Percentiles rank a stretch among this genome's conserved stretches.
Evolutionary conservation across 1,284 basidiomycete genomes (phyloP).

Genomic region (Pseudozyma sp.): DNA sequence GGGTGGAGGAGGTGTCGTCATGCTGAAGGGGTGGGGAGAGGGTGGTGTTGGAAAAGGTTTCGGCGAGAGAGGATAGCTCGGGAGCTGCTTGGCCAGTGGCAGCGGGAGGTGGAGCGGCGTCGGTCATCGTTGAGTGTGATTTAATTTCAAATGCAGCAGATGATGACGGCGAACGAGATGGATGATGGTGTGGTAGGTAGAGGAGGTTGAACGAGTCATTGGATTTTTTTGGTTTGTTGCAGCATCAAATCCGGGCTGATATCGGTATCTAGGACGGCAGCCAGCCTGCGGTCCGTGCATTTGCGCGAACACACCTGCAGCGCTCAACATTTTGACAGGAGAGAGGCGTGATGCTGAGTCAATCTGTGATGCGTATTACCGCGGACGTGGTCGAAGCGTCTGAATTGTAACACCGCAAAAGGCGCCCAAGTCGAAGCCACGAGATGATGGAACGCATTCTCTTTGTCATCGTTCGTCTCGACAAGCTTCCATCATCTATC

Average conservation of each 20-base stretch:
- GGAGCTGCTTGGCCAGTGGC: slow-evolving; percentile 12
- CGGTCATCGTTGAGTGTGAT: slow-evolving; percentile 1
- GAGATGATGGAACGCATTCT: too few relatives aligned
- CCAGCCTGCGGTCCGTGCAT: too few relatives aligned
- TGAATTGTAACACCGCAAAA: too few relatives aligned
- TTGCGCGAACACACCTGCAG: too few relatives aligned
- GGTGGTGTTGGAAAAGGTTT: slow-evolving; percentile 10
- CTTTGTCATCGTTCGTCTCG: neutral
- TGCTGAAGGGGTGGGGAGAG: slow-evolving; percentile 6
- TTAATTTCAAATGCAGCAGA: neutral
- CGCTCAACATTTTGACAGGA: neutral
- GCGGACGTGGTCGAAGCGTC: too few relatives aligned
- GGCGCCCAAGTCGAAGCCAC: neutral
- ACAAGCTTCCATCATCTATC: neutral
- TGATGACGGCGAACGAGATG: neutral
- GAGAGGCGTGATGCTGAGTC: neutral
- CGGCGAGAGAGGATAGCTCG: slow-evolving; percentile 13
- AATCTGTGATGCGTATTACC: neutral
- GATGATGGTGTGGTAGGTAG: neutral
- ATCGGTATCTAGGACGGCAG: too few relatives aligned
- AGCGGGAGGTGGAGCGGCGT: neutral
- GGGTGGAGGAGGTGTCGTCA: slow-evolving; percentile 18
- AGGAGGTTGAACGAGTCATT: neutral
- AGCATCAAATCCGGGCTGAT: too few relatives aligned
- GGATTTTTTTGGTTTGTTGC: too few relatives aligned